A percentile compares a stretch with the other conserved stretches of the same genome.
These are phyloP conservation scores for Pelargonium nanum DNA, from an alignment of 345 rosid genomes.

Conservation along the genomic window DNA sequence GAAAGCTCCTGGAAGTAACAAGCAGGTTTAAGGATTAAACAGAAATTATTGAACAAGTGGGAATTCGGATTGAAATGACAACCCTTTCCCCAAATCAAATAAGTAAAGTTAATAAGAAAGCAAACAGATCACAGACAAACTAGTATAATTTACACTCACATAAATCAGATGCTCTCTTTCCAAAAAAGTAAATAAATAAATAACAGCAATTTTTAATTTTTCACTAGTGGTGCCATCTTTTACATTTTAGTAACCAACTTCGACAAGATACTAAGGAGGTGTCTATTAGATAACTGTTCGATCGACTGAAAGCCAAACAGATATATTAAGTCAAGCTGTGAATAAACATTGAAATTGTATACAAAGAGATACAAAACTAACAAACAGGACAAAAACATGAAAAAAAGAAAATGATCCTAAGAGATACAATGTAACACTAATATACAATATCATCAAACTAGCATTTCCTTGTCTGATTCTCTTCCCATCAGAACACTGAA, in stretches of 20 bases:
- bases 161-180: neutral
- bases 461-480: neutral
- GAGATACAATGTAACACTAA: neutral
- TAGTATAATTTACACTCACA: neutral
- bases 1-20: neutral
- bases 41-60: neutral
- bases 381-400: neutral
- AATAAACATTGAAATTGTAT: neutral
- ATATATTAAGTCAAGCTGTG: neutral
- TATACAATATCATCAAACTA: neutral
- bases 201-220: too few relatives aligned
- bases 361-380: neutral
- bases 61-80: neutral
- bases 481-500: neutral
- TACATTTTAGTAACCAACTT: neutral
- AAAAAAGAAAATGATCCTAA: neutral
- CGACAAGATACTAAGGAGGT: neutral
- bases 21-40: neutral
- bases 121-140: neutral
- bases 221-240: neutral
- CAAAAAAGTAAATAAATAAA: too few relatives aligned
- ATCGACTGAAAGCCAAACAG: neutral
- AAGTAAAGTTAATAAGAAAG: neutral
- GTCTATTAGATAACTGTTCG: neutral
- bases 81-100: neutral